A percentile compares a stretch with the other conserved stretches of the same genome.
These are phyloP conservation scores for Croton laevigatus DNA, from an alignment of 441 rosid genomes.

Conservation along the genomic window DNA sequence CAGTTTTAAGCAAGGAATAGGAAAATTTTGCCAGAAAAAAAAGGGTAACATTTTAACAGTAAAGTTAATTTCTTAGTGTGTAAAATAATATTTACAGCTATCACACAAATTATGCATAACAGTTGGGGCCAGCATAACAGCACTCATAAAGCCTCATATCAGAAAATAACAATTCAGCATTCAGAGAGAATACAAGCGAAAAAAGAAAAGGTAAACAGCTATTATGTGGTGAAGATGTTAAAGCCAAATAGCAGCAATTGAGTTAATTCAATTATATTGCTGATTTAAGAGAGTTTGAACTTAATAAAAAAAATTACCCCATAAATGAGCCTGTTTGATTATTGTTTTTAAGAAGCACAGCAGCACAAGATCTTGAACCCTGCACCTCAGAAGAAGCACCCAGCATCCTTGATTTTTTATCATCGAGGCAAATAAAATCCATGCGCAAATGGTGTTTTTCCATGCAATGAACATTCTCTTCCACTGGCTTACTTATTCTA, in stretches of 20 bases:
- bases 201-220: neutral
- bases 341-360: slow-evolving; percentile 62
- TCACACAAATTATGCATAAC: neutral
- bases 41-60: neutral
- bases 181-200: neutral
- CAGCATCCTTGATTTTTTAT: slow-evolving; percentile 28
- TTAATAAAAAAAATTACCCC: slow-evolving; percentile 46
- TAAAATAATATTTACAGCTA: slow-evolving; percentile 1
- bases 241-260: neutral
- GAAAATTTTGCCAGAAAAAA: neutral
- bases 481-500: slow-evolving; percentile 52
- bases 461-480: slow-evolving; percentile 58
- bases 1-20: neutral
- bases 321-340: slow-evolving; percentile 29
- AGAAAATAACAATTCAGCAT: neutral
- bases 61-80: neutral
- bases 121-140: neutral
- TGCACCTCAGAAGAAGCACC: slow-evolving; percentile 35
- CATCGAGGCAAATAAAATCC: slow-evolving; percentile 58
- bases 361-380: slow-evolving; percentile 59
- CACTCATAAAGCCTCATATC: neutral
- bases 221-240: neutral
- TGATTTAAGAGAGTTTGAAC: neutral
- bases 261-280: neutral
- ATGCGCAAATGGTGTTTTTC: slow-evolving; percentile 53